Conservation (phyloP, 768 basidiomycete species). For the Xanthoconium purpureum region DNA sequence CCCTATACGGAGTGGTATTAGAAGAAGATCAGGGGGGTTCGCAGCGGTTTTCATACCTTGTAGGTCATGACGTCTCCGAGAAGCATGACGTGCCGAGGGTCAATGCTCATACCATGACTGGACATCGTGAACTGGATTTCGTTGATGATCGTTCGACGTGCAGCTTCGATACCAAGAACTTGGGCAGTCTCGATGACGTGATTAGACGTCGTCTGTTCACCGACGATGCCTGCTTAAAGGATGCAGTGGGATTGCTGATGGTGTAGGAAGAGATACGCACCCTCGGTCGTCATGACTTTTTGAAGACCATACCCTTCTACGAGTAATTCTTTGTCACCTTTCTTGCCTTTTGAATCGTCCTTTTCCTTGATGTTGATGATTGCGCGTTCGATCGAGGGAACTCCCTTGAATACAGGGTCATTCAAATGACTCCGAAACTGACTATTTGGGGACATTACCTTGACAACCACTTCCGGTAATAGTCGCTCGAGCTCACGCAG, state of each 20-base stretch:
- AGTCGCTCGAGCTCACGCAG: conserved; percentile 84
- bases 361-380: conserved; percentile 96
- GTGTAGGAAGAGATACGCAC: conserved; percentile 38
- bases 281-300: conserved; percentile 96
- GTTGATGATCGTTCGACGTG: conserved; percentile 89
- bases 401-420: conserved; percentile 52
- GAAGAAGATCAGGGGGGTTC: neutral
- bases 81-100: conserved; percentile 97
- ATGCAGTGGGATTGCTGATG: neutral
- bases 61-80: conserved; percentile 98
- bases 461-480: conserved; percentile 84
- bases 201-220: conserved; percentile 89
- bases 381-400: conserved; percentile 83
- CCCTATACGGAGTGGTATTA: conserved; percentile 51
- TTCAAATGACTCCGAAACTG: neutral
- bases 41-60: conserved; percentile 54
- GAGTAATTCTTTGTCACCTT: conserved; percentile 86
- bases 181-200: conserved; percentile 95
- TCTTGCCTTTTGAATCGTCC: conserved; percentile 72
- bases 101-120: conserved; percentile 96
- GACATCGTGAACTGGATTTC: conserved; percentile 98
- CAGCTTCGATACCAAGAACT: conserved; percentile 98
- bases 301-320: conserved; percentile 97
- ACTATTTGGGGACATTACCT: conserved; percentile 44
- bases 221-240: conserved; percentile 70